Conservation (phyloP, 257 asterid genomes). For the Solanum paucissectum region DNA sequence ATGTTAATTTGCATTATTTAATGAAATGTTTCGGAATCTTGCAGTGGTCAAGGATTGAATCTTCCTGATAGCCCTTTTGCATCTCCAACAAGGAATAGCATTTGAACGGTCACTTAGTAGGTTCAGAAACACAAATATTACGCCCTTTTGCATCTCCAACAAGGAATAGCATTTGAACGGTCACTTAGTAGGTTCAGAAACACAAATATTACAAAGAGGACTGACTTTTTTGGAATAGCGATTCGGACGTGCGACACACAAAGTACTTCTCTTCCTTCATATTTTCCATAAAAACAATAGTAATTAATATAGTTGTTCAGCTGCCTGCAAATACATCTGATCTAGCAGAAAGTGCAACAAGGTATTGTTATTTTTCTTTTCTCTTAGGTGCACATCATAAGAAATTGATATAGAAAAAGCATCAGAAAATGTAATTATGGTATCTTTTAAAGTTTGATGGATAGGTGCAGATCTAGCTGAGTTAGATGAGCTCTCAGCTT, state of each 20-base stretch:
- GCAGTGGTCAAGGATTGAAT: conserved; percentile 45
- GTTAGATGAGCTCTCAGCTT: not conserved
- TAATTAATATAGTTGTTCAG: not conserved
- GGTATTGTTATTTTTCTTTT: not conserved
- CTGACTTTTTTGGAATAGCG: not conserved
- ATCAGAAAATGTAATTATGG: not conserved
- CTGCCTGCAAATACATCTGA: not conserved
- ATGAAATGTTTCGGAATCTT: not conserved
- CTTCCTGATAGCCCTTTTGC: conserved; percentile 78
- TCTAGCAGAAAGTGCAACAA: not conserved
- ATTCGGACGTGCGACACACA: not conserved
- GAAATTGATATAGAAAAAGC: not conserved
- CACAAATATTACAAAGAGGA: conserved; percentile 4
- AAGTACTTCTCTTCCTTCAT: not conserved
- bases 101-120: conserved; percentile 58
- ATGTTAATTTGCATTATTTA: not conserved
- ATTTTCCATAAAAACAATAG: not conserved
- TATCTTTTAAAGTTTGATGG: not conserved
- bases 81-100: conserved; percentile 36
- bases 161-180: conserved; percentile 45
- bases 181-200: conserved; percentile 33
- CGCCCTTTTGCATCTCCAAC: conserved; percentile 48
- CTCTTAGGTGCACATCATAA: not conserved
- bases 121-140: not conserved
- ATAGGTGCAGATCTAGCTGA: not conserved